Base-by-base conservation (phyloP, 2,329 filamentous ascomycete genomes). In the Lizonia empirigonia region DNA sequence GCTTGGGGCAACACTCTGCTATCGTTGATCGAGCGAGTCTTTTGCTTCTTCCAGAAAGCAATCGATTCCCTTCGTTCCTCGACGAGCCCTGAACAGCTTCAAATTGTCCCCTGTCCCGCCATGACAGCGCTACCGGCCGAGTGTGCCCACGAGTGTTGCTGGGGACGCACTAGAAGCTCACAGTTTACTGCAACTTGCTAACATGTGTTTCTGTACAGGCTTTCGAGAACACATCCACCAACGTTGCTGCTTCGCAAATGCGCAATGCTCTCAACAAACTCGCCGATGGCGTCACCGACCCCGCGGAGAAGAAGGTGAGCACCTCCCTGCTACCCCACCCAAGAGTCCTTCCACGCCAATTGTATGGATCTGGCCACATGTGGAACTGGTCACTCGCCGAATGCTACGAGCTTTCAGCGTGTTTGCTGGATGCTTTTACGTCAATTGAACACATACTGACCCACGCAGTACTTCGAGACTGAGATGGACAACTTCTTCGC, bases 401-500 rank as follows among this genome's bases (percentile, higher is more conserved):
- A 27, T 40, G 22, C 38, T 16, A 42, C 30, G 34, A 42, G 40
- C 41, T 35, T 41, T 48, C 20, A 15, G 30, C 39, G 33, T 33
- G 36, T 29, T 38, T 44, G 30, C 37, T 33, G 30, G 38, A n/a
- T n/a, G n/a, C n/a, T n/a, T n/a, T n/a, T n/a, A n/a, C 50, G 55
- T 59, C 50, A 53, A 55, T 12, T 23, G 32, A 49, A 47, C 49
- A 33, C n/a, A 36, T 47, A 38, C 56, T 69, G 47, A 69, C 59
- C 36, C 32, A 38, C 19, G 64, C 63, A 90, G 90, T 86, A 95
- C 63, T 97, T 97, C 77, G 93, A 97, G 81, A 95, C 92, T 4
- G 93, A 99, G 80, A 97, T 97, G 92, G 94, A 99, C 85, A 99
- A 99, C 86, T 99, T 99, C 84, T 99, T 99, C 74, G 88, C 91